Evolutionary conservation across 2,329 filamentous ascomycete species (phyloP).

Genomic region (Arthrinium phaeospermum): DNA sequence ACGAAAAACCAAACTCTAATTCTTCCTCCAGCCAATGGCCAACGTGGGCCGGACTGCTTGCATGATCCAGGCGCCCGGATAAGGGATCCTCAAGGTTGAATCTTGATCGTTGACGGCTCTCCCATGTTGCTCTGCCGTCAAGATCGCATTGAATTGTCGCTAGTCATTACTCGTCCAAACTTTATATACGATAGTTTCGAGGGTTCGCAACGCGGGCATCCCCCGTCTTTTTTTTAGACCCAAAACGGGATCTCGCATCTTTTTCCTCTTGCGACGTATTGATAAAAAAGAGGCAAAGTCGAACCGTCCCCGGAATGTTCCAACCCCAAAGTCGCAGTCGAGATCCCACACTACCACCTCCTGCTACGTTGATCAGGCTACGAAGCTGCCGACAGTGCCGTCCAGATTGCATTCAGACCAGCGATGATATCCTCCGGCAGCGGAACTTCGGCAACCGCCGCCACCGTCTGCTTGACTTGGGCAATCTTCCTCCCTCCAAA

Average conservation of each 20-base stretch:
- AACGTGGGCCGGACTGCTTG: background rate
- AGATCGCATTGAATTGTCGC: background rate
- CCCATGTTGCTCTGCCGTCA: background rate
- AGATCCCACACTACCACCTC: background rate
- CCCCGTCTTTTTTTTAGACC: background rate
- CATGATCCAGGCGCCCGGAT: background rate
- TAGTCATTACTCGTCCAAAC: background rate
- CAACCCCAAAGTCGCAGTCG: background rate
- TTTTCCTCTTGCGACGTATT: background rate
- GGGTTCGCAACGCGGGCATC: background rate
- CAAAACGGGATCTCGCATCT: too few relatives aligned
- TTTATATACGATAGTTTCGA: background rate
- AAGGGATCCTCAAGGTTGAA: background rate
- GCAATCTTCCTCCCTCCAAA: conserved; percentile 28
- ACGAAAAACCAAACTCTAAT: background rate
- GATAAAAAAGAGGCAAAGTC: background rate
- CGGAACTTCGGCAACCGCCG: background rate
- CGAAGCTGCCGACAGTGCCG: background rate
- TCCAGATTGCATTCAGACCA: background rate
- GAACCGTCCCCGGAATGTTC: background rate
- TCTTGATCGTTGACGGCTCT: background rate
- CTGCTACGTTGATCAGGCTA: background rate
- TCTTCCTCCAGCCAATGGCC: background rate
- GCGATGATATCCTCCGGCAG: background rate
- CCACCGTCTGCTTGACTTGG: conserved; percentile 20